These are phyloP conservation scores for Suillus fuscotomentosus DNA, from an alignment of 768 basidiomycete genomes.

Conservation along the genomic window DNA sequence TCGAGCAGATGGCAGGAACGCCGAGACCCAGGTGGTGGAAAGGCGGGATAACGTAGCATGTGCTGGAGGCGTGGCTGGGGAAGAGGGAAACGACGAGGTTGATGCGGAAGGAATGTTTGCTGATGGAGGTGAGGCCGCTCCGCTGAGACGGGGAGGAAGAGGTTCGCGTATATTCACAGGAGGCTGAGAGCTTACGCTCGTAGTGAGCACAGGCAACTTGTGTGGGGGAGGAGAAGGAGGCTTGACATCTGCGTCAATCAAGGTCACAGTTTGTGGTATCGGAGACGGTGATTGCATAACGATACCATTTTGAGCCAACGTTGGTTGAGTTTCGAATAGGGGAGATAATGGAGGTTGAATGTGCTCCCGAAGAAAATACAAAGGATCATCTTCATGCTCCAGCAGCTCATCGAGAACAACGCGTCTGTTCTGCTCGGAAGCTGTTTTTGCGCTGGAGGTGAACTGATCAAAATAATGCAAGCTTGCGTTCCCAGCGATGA, in stretches of 20 bases:
- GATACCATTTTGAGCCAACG: conserved; percentile 12
- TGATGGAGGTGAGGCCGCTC: conserved; percentile 23
- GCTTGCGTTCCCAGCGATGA: conserved; percentile 21
- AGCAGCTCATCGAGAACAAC: conserved; percentile 64
- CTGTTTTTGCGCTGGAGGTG: conserved; percentile 51
- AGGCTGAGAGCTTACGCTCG: conserved; percentile 11
- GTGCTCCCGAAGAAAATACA: conserved; percentile 50
- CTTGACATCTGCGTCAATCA: conserved; percentile 10
- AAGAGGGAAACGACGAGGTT: conserved; percentile 13
- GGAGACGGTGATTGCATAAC: conserved; percentile 5
- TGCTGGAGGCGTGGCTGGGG: conserved; percentile 12
- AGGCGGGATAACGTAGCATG: conserved; percentile 43
- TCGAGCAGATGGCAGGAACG: conserved; percentile 35
- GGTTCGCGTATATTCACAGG: conserved; percentile 13
- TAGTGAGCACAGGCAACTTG: conserved; percentile 9
- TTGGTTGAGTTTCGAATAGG: conserved; percentile 30
- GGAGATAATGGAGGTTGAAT: conserved; percentile 19
- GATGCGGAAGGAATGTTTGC: conserved; percentile 17
- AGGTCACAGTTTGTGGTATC: conserved; percentile 1
- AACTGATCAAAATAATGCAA: conserved; percentile 62
- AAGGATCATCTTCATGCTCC: conserved; percentile 65
- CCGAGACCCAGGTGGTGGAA: conserved; percentile 52
- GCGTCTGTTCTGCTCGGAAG: conserved; percentile 50
- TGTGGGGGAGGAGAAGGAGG: conserved; percentile 2
- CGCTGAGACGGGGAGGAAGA: conserved; percentile 22